Evolutionary conservation across 202 grass and related monocot genomes (phyloP), one percentile per base, ranked within the genome.

Genomic region (Bolboschoenoplectus hybrid): DNA sequence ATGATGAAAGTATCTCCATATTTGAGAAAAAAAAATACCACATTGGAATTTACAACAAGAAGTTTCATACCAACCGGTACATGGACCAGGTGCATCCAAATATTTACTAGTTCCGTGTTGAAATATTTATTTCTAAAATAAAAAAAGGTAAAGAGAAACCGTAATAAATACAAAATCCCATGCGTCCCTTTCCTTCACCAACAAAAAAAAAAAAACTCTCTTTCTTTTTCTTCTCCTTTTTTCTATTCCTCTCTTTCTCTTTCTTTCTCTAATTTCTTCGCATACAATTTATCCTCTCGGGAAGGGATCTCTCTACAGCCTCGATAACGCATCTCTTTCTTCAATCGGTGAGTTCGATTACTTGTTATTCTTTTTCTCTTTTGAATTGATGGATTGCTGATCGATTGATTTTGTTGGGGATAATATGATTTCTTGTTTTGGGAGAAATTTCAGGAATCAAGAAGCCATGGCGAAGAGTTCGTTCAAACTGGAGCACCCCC

Each of bases 401-500:
- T 84, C 66, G 63, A 70, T 84, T 84, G n/a, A n/a, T 84, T 46
- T 63, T 43, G 63, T 83, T 32, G 82, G 63, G 47, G n/a, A n/a
- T n/a, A n/a, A 80, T 80, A 80, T 84, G 82, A 34, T 69, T 84
- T 71, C 14, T 84, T 84, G 82, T 84, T 84, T 67, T 71, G 82
- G 63, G 47, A 80, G 44, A 60, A 84, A 57, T 71, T 84, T 57
- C 82, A 84, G 82, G 47, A 71, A 55, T 53, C 45, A 9, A n/a
- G 35, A n/a, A 39, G 51, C 46, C 82, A 98, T 98, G 96, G 93
- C 96, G 16, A 98, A 85, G 89, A 74, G 77, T 64, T 83, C 86
- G 7, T 98, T 98, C 93, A 98, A 94, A 86, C 83, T 89, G 5
- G 93, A 94, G 73, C 93, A 95, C 47, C 80, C 92, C 13, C 13